Evolutionary conservation across 176 grass and related monocot genomes (phyloP).

Genomic region (Oryza glaberrima): DNA sequence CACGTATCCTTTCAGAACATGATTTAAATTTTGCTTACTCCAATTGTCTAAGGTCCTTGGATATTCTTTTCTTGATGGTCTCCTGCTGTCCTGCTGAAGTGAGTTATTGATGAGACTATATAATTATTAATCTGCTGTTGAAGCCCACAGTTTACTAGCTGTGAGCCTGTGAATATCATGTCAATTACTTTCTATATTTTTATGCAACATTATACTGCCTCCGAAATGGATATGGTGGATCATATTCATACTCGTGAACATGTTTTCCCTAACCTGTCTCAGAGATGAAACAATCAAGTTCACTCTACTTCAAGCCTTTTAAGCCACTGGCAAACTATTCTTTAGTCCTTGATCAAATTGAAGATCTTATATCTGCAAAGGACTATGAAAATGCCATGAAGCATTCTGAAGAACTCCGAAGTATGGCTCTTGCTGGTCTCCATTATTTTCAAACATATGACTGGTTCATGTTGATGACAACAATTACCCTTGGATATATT

Average conservation of each 20-base stretch:
- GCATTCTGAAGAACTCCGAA: conserved; percentile 72
- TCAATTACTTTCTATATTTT: conserved; percentile 12
- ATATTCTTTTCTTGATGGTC: conserved; percentile 1
- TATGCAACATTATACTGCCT: background rate
- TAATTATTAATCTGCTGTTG: conserved; percentile 27
- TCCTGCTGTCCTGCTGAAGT: conserved; percentile 3
- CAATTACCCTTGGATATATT: conserved; percentile 94
- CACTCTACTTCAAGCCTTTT: conserved; percentile 89
- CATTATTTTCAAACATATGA: conserved; percentile 99
- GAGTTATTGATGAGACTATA: conserved; percentile 5
- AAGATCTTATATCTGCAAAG: conserved; percentile 74
- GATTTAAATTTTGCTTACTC: conserved; percentile 35
- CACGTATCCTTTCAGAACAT: conserved; percentile 63
- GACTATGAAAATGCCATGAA: conserved; percentile 77
- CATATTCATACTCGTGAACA: conserved; percentile 15
- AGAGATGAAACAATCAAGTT: conserved; percentile 84
- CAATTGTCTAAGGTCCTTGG: conserved; percentile 15
- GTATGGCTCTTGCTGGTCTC: conserved; percentile 82
- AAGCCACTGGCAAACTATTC: conserved; percentile 79
- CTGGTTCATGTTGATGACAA: conserved; percentile 96
- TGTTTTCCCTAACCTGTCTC: conserved; percentile 56
- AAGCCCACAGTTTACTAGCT: background rate
- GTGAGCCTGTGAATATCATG: conserved; percentile 29
- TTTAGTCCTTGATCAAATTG: conserved; percentile 63
- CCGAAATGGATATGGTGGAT: conserved; percentile 10